These are phyloP conservation scores for Crotalaria pallida DNA, from an alignment of 306 rosid species.

Conservation along the genomic window DNA sequence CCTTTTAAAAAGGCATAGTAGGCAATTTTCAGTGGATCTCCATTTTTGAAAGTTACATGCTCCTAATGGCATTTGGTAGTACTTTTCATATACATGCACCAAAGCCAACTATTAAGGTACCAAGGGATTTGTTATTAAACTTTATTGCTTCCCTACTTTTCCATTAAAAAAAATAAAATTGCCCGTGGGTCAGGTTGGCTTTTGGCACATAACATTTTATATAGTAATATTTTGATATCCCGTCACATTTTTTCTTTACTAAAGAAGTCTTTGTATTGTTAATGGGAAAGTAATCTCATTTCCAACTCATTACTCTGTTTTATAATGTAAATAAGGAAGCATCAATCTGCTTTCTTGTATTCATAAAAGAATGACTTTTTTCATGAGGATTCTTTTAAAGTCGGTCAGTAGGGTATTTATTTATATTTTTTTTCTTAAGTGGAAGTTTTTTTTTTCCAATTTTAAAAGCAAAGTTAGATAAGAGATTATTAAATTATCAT, in stretches of 20 bases:
- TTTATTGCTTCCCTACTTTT: constrained; percentile 22
- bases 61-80: constrained; percentile 30
- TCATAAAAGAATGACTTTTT: constrained; percentile 9
- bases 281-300: constrained; percentile 39
- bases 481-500: background rate
- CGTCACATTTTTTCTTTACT: constrained; percentile 36
- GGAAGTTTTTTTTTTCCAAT: background rate
- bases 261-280: constrained; percentile 34
- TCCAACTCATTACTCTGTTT: constrained; percentile 37
- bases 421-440: background rate
- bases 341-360: background rate
- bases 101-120: constrained; percentile 37
- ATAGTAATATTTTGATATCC: constrained; percentile 13
- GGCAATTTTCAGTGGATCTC: background rate
- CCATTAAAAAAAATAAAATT: background rate
- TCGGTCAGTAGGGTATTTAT: background rate
- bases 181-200: constrained; percentile 29
- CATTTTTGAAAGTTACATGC: constrained; percentile 26
- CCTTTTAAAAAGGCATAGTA: background rate
- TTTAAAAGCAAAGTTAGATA: background rate
- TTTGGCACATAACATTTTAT: constrained; percentile 25
- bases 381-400: background rate
- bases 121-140: constrained; percentile 29
- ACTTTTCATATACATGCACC: constrained; percentile 37
- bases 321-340: constrained; percentile 40